Percentiles rank a stretch among this genome's conserved stretches.
These are phyloP conservation scores for Calonectria crousiana DNA, from an alignment of 2,329 filamentous ascomycete genomes.

Conservation along the genomic window DNA sequence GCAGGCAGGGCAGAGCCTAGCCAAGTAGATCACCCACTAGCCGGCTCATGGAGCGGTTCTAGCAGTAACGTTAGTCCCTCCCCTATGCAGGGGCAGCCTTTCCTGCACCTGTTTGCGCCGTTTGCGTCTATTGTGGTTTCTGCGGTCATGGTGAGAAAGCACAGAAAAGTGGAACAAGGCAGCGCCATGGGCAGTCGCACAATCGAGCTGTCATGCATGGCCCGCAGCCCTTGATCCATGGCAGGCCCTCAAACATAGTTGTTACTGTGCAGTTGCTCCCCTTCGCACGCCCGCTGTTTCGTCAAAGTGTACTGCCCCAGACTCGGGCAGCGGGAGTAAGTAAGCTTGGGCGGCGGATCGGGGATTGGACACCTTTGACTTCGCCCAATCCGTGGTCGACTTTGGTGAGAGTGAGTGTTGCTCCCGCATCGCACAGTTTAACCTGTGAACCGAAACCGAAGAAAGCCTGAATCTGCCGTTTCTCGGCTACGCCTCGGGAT, in stretches of 20 bases:
- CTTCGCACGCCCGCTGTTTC: constrained; percentile 20
- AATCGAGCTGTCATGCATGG: constrained; percentile 45
- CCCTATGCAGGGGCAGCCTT: constrained; percentile 24
- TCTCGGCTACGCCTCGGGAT: constrained; percentile 18
- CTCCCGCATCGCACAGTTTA: neutral
- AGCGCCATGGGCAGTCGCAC: constrained; percentile 33
- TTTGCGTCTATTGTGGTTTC: constrained; percentile 14
- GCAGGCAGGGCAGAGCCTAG: constrained; percentile 9
- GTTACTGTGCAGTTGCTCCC: constrained; percentile 5
- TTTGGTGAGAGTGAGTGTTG: neutral
- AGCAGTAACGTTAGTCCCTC: neutral
- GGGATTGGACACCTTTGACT: constrained; percentile 16
- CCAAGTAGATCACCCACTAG: constrained; percentile 8
- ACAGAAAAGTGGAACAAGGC: constrained; percentile 19
- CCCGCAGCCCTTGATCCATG: constrained; percentile 21
- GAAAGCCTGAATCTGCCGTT: constrained; percentile 35
- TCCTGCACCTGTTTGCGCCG: constrained; percentile 19
- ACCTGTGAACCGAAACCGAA: neutral
- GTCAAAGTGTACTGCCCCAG: constrained; percentile 13
- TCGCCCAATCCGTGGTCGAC: constrained; percentile 8
- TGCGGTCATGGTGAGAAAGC: constrained; percentile 9
- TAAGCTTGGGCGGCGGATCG: constrained; percentile 16
- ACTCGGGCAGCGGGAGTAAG: constrained; percentile 19
- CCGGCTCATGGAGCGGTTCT: constrained; percentile 1
- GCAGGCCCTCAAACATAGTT: constrained; percentile 14